phyloP scores from a whole-genome alignment of 164 flowering plant species.

The Stephania yunnanensis region DNA sequence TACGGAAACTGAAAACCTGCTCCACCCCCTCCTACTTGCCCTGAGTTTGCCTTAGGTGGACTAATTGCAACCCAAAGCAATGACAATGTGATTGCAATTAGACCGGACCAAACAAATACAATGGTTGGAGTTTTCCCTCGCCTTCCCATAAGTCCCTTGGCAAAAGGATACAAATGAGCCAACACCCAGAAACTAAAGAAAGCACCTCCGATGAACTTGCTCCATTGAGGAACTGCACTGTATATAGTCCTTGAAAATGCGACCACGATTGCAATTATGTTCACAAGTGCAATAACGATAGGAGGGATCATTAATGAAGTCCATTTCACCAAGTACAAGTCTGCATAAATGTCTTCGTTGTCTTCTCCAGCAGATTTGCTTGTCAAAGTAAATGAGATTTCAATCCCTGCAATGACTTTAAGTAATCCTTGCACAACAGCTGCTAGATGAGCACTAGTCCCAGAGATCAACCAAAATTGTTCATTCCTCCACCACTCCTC shows the following conservation, averaged over 20 bases:
- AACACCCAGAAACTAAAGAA: slow-evolving; percentile 92
- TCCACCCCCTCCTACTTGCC: background rate
- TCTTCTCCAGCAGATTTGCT: slow-evolving; percentile 72
- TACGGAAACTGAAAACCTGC: background rate
- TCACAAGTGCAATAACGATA: slow-evolving; percentile 55
- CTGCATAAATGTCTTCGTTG: slow-evolving; percentile 62
- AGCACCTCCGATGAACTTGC: slow-evolving; percentile 66
- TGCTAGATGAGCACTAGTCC: slow-evolving; percentile 84
- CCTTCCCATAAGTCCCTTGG: slow-evolving; percentile 90
- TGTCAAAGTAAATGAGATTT: slow-evolving; percentile 78
- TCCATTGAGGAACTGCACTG: slow-evolving; percentile 67
- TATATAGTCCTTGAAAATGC: slow-evolving; percentile 59
- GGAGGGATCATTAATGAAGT: slow-evolving; percentile 80
- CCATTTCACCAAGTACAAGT: slow-evolving; percentile 74
- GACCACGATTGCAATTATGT: slow-evolving; percentile 68
- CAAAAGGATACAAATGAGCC: slow-evolving; percentile 83
- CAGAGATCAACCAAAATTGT: slow-evolving; percentile 89
- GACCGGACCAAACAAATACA: slow-evolving; percentile 85
- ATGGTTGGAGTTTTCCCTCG: slow-evolving; percentile 80
- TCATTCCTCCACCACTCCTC: slow-evolving; percentile 96
- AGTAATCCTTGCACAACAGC: slow-evolving; percentile 89
- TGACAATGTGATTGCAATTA: slow-evolving; percentile 72
- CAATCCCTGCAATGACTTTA: slow-evolving; percentile 79
- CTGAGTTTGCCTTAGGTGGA: slow-evolving; percentile 32
- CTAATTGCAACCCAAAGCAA: slow-evolving; percentile 80